Evolutionary conservation across 345 rosid species (phyloP), one percentile per base, ranked within the genome.

Genomic region (Eucalyptus sideroxylon): DNA sequence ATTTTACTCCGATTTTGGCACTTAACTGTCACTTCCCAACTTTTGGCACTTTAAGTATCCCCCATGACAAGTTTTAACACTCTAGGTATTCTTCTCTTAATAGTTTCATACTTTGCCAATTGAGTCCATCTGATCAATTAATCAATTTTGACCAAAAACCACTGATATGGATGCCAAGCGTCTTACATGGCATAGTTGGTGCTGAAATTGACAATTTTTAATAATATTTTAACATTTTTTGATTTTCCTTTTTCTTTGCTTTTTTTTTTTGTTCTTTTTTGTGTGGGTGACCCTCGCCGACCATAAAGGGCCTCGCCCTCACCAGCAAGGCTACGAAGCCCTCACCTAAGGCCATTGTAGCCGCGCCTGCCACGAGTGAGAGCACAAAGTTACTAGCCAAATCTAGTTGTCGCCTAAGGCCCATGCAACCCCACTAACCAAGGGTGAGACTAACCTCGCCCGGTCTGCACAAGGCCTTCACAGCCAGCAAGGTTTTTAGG

Each of bases 81-180:
- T 53, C 24, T 1, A 19, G 9, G 3, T 53, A 7, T 53, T 7
- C 59, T 53, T 53, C 24, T 53, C 59, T 21, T 21, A 8, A 53
- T 53, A 53, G 24, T 19, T 53, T 53, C 2, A 53, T 21, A 53
- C 56, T 53, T 53, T 53, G 59, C 9, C 30, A 24, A 56, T 56
- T 56, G 6, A 56, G 3, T 56, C 13, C 3, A 23, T 56, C 0
- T 21, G 0, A 56, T 9, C 6, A 24, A 24, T 56, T 10, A 56
- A 23, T 23, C 11, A 23, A 56, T 56, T 56, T 56, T 56, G 27
- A 9, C 3, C 1, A 0, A 56, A 56, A 56, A 56, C 27, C 62
- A 56, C 0, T 9, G 0, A 56, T 8, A 24, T 24, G 62, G 62
- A 56, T 24, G 6, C 0, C 6, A 0, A 8, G 12, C 6, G 0